Evolutionary conservation across 2,329 filamentous ascomycete genomes (phyloP).

Genomic region (Beauveria medogensis): DNA sequence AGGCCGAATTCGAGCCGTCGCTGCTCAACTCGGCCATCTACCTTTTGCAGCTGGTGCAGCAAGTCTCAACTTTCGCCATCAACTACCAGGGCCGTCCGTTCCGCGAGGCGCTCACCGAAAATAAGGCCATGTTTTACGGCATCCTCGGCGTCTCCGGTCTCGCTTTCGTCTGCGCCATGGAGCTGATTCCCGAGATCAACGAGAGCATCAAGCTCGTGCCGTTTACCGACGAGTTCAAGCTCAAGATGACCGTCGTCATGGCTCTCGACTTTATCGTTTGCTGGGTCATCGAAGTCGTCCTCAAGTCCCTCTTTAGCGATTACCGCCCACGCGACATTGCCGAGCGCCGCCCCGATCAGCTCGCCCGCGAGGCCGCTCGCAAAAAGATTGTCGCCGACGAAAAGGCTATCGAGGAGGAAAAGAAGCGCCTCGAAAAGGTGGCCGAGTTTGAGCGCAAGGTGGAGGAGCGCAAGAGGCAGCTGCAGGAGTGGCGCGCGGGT

Average conservation of each 20-base stretch:
- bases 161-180: conserved; percentile 88
- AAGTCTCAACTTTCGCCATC: conserved; percentile 97
- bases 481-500: conserved; percentile 39
- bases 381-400: conserved; percentile 49
- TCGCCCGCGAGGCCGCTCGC: conserved; percentile 64
- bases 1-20: conserved; percentile 88
- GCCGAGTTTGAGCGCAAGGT: conserved; percentile 53
- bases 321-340: conserved; percentile 93
- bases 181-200: conserved; percentile 93
- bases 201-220: conserved; percentile 86
- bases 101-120: conserved; percentile 90
- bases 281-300: conserved; percentile 75
- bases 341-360: conserved; percentile 74
- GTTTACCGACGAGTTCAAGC: conserved; percentile 83
- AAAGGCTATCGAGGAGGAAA: conserved; percentile 43
- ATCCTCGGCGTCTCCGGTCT: conserved; percentile 83
- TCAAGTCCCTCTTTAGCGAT: conserved; percentile 84
- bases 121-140: conserved; percentile 97
- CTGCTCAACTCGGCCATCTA: conserved; percentile 96
- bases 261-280: conserved; percentile 78
- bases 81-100: conserved; percentile 99
- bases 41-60: conserved; percentile 93
- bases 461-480: conserved; percentile 39
- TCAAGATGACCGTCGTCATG: conserved; percentile 78
- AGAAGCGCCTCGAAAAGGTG: conserved; percentile 44